Evolutionary conservation across 2,329 filamentous ascomycete genomes (phyloP), one percentile per base, ranked within the genome.

Genomic region (Colletotrichum sp.): DNA sequence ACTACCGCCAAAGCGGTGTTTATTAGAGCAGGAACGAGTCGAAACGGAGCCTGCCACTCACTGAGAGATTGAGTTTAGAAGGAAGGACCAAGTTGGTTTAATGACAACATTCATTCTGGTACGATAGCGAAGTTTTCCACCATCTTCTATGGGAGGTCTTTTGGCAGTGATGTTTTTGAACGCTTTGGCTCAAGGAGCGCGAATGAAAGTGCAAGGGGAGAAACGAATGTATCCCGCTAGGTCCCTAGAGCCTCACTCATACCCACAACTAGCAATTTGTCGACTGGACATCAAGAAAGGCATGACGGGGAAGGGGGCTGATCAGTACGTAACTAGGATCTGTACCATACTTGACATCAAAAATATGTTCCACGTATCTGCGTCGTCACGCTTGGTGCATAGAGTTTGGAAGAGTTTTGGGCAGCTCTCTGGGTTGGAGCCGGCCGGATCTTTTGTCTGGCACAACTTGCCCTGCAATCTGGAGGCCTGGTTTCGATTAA

Each of bases 1-100:
- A 90, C 79, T 92, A 92, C 79, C 85, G 90, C 64, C 87, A 89
- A 78, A 81, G 80, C 4, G 83, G 82, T 9, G 83, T 82, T 52
- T 85, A 76, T 58, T 77, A 77, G 55, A 65, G 9, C 24, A 30
- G 43, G n/a, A 52, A 21, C n/a, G 43, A 21, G n/a, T 52, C 43
- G 43, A 52, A 52, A 52, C 30, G 67, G 56, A 18, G 28, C 24
- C 34, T 38, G 62, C 32, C 18, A 61, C 18, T 5, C n/a, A 68
- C n/a, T n/a, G 36, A n/a, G 16, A 52, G 28, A 12, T 56, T 61
- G 43, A 24, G 61, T 52, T 30, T 24, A 9, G 38, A 36, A 7
- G 34, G 61, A 21, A 36, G 67, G 71, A 8, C 7, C 36, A 52
- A 43, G 58, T 16, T 36, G 71, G 13, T 28, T 34, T 32, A 43